phyloP scores from a whole-genome alignment of 2,329 filamentous ascomycete species.

The Monilinia vaccinii-corymbosi region DNA sequence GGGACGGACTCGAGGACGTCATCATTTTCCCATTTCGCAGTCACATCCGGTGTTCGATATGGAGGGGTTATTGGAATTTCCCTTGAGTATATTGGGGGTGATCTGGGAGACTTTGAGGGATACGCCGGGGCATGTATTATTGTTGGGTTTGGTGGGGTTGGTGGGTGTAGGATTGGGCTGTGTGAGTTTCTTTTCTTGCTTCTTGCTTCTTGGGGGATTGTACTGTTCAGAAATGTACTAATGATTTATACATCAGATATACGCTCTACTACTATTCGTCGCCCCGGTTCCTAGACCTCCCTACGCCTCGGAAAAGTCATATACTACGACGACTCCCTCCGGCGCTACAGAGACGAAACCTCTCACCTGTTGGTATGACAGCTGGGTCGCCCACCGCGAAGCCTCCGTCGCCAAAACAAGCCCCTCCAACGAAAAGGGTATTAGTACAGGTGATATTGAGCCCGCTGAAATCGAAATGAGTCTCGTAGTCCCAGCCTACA shows the following conservation, averaged over 20 bases:
- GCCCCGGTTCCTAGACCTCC: conserved; percentile 73
- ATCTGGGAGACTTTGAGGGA: background rate
- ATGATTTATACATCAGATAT: conserved; percentile 41
- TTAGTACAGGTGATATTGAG: conserved; percentile 49
- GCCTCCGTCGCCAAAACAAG: conserved; percentile 31
- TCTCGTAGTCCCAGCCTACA: conserved; percentile 90
- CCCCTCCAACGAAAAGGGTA: conserved; percentile 18
- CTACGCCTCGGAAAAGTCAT: conserved; percentile 73
- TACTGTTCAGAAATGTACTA: background rate
- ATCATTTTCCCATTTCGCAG: background rate
- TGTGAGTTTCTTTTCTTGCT: background rate
- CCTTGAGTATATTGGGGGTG: background rate
- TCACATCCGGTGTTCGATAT: background rate
- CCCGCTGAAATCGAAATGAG: conserved; percentile 77
- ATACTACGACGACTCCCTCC: conserved; percentile 62
- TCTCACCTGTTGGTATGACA: conserved; percentile 83
- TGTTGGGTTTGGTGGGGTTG: background rate
- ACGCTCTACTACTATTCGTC: conserved; percentile 60
- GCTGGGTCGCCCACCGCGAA: conserved; percentile 54
- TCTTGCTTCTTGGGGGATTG: conserved; percentile 5
- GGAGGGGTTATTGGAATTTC: background rate
- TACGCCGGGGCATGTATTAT: background rate
- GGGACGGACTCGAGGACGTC: background rate
- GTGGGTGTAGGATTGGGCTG: background rate
- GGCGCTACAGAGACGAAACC: conserved; percentile 47